Evolutionary conservation across 2,329 filamentous ascomycete species (phyloP), one percentile per base, ranked within the genome.

Genomic region (Monosporascus sp.): DNA sequence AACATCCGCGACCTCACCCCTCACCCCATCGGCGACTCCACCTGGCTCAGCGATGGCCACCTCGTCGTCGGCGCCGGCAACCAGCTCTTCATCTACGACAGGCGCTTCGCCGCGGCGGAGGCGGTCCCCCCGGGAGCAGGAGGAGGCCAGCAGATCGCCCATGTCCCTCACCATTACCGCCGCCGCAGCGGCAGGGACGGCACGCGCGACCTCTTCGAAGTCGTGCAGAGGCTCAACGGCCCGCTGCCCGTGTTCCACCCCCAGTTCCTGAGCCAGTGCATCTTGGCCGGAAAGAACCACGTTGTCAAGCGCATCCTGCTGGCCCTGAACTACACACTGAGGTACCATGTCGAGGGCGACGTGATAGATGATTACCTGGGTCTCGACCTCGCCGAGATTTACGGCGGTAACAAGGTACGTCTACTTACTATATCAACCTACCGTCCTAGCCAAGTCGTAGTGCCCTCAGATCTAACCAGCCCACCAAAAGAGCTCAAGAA

Each of bases 231-330:
- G 56, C 77, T 97, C 48, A 97, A 97, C 64, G 89, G 90, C 0
- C 88, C 92, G 2, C 74, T 97, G 7, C 90, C 94, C 0, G 79
- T 95, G 2, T 99, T 96, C 62, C 93, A 99, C 63, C 94, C 94
- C 0, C 90, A 96, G 64, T 89, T 96, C 54, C 72, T 97, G 25
- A 88, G 89, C 50, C 89, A 97, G 68, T 93, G 89, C 62, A 90
- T 96, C 38, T 76, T 96, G 25, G 81, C 86, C 20, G 93, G 92
- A 1, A 96, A 96, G 66, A 79, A 80, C 36, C 67, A 72, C 3
- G 70, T 90, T 6, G 90, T 94, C 2, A 86, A 90, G 60, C 78
- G 77, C 9, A 84, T 96, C 9, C 70, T 97, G 27, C 74, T 88
- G 50, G 82, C 82, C 6, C 74, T 99, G 22, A 80, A 91, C 62